phyloP scores from a whole-genome alignment of 2,329 filamentous ascomycete species.

The Colletotrichum tropicicola region DNA sequence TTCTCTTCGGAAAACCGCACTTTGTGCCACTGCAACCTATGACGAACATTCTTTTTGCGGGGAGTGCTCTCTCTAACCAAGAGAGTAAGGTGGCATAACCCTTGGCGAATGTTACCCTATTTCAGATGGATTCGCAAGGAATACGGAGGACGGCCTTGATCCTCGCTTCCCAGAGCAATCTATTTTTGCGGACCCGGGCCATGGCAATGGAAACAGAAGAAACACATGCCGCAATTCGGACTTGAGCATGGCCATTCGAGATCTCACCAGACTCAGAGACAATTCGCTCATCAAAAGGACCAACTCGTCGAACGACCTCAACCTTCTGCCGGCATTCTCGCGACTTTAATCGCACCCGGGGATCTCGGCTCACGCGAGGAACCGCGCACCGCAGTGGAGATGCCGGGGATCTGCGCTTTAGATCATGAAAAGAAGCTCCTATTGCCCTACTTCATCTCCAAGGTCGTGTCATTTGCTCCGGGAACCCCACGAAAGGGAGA shows the following conservation, averaged over 20 bases:
- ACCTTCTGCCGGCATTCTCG: neutral
- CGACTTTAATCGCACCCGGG: neutral
- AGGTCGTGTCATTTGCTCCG: neutral
- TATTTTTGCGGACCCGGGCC: too few relatives aligned
- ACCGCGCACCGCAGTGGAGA: neutral
- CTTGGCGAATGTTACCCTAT: neutral
- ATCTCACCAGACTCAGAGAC: too few relatives aligned
- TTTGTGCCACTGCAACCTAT: too few relatives aligned
- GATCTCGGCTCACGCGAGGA: neutral
- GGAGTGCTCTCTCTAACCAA: neutral
- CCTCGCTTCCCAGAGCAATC: too few relatives aligned
- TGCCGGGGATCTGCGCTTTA: constrained; percentile 7
- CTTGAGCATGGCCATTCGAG: too few relatives aligned
- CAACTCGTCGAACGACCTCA: neutral
- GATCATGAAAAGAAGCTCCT: constrained; percentile 19
- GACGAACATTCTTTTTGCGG: too few relatives aligned
- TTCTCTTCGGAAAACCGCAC: too few relatives aligned
- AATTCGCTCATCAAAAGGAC: neutral
- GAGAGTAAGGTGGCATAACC: neutral
- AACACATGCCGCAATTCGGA: too few relatives aligned
- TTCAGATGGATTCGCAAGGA: too few relatives aligned
- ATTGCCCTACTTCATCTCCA: constrained; percentile 23
- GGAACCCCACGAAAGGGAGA: neutral
- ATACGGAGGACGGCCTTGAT: too few relatives aligned
- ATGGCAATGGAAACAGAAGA: too few relatives aligned